A percentile compares a stretch with the other conserved stretches of the same genome.
phyloP scores from a whole-genome alignment of 768 basidiomycete species.

The Tricholoma furcatifolium region DNA sequence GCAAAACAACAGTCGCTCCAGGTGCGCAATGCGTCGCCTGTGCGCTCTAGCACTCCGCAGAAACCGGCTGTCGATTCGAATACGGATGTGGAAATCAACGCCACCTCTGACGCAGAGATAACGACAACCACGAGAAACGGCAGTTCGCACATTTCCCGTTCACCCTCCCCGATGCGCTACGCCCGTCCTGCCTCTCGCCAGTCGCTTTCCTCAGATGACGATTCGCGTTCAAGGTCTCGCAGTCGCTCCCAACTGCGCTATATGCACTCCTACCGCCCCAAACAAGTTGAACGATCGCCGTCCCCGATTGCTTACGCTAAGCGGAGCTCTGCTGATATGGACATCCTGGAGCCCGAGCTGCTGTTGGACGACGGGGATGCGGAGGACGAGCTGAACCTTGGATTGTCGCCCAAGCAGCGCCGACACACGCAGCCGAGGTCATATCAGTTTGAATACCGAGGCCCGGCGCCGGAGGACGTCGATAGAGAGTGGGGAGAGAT shows the following conservation, averaged over 20 bases:
- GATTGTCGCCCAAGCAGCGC: not conserved
- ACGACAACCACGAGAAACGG: slow-evolving; percentile 23
- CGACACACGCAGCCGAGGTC: slow-evolving; percentile 21
- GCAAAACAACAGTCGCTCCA: not conserved
- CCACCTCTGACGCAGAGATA: not conserved
- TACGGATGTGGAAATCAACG: slow-evolving; percentile 2
- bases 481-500: not conserved
- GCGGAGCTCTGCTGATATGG: slow-evolving; percentile 14
- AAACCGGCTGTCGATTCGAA: slow-evolving; percentile 2
- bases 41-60: not conserved
- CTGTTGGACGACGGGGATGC: not conserved
- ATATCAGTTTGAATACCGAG: slow-evolving; percentile 21
- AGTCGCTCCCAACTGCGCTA: slow-evolving; percentile 12
- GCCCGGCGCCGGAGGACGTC: slow-evolving; percentile 3
- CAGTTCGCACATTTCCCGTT: slow-evolving; percentile 20
- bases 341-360: slow-evolving; percentile 4
- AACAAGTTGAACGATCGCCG: slow-evolving; percentile 8
- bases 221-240: slow-evolving; percentile 5
- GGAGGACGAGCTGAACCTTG: not conserved
- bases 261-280: slow-evolving; percentile 10
- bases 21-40: not conserved
- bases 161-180: slow-evolving; percentile 34
- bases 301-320: slow-evolving; percentile 25
- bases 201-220: slow-evolving; percentile 9
- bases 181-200: slow-evolving; percentile 30